Conservation (phyloP, 148 eudicot species). For the Suaeda aralocaspica region DNA sequence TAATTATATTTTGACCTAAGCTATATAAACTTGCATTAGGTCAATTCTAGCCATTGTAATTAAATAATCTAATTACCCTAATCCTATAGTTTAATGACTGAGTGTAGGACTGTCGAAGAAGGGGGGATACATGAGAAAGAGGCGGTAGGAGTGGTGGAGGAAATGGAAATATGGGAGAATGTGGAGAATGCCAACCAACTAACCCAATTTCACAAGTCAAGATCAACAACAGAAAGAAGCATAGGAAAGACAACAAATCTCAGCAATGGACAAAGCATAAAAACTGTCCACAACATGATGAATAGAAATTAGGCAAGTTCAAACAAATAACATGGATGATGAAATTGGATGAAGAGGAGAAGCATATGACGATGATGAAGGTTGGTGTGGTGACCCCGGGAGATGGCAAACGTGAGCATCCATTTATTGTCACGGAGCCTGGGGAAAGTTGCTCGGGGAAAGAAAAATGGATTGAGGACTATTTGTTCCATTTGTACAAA, state of each 20-base stretch:
- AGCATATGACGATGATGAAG: constrained; percentile 32
- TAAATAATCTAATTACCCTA: too few relatives aligned
- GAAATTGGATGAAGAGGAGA: constrained; percentile 44
- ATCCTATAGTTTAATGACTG: background rate
- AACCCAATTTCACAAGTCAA: background rate
- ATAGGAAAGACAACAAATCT: constrained; percentile 17
- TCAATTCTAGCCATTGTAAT: too few relatives aligned
- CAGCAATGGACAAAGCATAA: too few relatives aligned
- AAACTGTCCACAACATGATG: constrained; percentile 21
- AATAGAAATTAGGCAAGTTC: constrained; percentile 15
- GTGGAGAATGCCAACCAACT: too few relatives aligned
- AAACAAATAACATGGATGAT: constrained; percentile 10
- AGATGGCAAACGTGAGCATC: constrained; percentile 95
- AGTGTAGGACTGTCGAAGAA: constrained; percentile 73
- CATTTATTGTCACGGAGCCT: constrained; percentile 95
- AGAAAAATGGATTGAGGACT: constrained; percentile 97
- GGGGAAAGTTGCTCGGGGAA: constrained; percentile 99
- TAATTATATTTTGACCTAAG: too few relatives aligned
- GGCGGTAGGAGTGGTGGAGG: constrained; percentile 61
- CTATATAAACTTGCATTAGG: too few relatives aligned
- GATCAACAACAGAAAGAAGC: constrained; percentile 31
- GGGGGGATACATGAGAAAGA: constrained; percentile 75
- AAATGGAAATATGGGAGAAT: constrained; percentile 51
- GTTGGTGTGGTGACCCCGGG: constrained; percentile 38
- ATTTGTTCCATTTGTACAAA: constrained; percentile 84